Evolutionary conservation across 164 flowering plant species (phyloP), one percentile per base, ranked within the genome.

Genomic region (Umbilicus rupestris): DNA sequence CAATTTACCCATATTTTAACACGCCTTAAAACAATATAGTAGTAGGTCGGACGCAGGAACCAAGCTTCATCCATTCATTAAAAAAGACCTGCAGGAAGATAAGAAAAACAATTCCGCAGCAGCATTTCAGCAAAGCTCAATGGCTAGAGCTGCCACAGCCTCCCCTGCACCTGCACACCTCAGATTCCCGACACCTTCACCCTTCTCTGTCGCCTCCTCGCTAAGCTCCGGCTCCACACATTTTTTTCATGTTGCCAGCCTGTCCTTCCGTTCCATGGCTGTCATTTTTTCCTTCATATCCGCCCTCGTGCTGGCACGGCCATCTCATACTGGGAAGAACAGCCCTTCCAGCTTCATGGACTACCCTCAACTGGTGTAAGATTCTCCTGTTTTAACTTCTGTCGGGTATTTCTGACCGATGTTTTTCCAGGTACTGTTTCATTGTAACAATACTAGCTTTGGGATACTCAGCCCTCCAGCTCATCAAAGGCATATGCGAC

Each of bases 401-500:
- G 19, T 28, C 8, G 7, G 20, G 37, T 31, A 19, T 46, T 26
- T 37, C 22, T 20, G n/a, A 62, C 24, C 37, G 44, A 37, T 30
- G 7, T 63, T 63, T 29, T 63, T n/a, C 28, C 44, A 85, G 88
- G 78, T 84, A 82, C 74, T 65, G 76, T 69, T 76, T 82, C 68
- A 59, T 55, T 26, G 76, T 76, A 11, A 57, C 75, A 45, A 68
- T 78, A 9, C 28, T 81, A 19, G 77, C 77, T 39, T 75, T 77
- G 33, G 4, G 73, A 3, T 85, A 83, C 78, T 76, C 82, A 11
- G 76, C 77, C 41, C 80, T 67, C 44, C 87, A 83, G 64, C 82
- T 81, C 58, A 76, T 79, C 60, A 85, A 83, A 76, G 77, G 84
- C 29, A 62, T 83, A n/a, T 69, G 73, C 64, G 85, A 80, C 62